Conservation (phyloP, 78 protist species). For the Isochrysis galbana region DNA sequence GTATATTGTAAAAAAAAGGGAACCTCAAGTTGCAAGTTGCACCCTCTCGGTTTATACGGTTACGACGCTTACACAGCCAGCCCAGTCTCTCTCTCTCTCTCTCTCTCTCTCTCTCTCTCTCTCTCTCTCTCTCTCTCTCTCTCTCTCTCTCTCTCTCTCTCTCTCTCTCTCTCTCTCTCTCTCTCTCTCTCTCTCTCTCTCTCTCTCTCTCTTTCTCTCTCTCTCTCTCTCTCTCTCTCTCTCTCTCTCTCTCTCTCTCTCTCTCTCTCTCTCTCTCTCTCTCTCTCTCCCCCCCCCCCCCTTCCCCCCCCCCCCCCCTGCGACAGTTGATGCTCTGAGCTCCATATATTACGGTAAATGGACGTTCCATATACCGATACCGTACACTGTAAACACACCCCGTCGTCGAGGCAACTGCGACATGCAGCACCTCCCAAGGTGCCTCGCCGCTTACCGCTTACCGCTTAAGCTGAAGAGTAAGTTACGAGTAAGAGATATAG, state of each 20-base stretch:
- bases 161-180: not conserved
- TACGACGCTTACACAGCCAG: too few species aligned
- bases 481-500: not conserved
- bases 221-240: not conserved
- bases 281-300: not conserved
- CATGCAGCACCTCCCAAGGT: too few species aligned
- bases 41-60: too few species aligned
- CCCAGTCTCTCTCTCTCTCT: slow-evolving; percentile 13
- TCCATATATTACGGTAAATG: too few species aligned
- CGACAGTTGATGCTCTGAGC: too few species aligned
- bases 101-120: not conserved
- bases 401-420: too few species aligned
- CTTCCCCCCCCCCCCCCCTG: not conserved
- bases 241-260: not conserved
- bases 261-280: not conserved
- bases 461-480: not conserved
- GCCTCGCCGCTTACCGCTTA: not conserved
- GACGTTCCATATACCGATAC: too few species aligned
- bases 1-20: too few species aligned
- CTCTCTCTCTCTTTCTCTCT: not conserved
- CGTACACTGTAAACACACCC: too few species aligned
- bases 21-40: too few species aligned
- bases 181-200: not conserved
- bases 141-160: not conserved
- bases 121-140: not conserved